Conservation (phyloP, 345 rosid species). For the Arabidopsis thaliana region DNA sequence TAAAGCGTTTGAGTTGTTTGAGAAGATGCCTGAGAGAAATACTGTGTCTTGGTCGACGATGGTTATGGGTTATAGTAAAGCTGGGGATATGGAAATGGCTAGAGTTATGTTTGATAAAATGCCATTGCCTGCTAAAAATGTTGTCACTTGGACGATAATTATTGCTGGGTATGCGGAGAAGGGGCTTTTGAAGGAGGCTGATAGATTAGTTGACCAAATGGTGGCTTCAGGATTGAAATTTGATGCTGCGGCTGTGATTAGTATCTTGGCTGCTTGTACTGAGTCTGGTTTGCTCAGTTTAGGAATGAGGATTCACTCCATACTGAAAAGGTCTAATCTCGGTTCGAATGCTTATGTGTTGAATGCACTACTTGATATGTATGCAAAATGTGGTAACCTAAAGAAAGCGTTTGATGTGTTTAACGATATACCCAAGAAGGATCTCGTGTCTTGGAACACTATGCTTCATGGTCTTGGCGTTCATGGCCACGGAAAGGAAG, state of each 20-base stretch:
- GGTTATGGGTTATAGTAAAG: constrained; percentile 73
- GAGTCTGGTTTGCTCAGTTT: constrained; percentile 79
- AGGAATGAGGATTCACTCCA: constrained; percentile 67
- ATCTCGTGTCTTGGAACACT: constrained; percentile 84
- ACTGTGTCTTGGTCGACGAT: constrained; percentile 91
- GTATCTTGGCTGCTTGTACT: constrained; percentile 82
- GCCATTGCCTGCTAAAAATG: constrained; percentile 61
- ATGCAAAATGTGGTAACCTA: constrained; percentile 74
- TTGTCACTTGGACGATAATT: constrained; percentile 87
- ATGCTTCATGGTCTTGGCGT: constrained; percentile 84
- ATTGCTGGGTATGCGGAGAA: constrained; percentile 82
- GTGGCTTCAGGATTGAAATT: constrained; percentile 56
- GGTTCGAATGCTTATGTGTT: constrained; percentile 54
- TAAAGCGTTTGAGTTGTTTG: constrained; percentile 68
- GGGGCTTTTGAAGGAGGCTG: constrained; percentile 70
- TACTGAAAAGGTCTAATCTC: constrained; percentile 53
- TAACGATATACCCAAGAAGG: constrained; percentile 59
- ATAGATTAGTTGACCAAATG: constrained; percentile 61
- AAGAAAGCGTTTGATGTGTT: constrained; percentile 68
- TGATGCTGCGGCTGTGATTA: constrained; percentile 69
- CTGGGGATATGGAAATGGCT: constrained; percentile 89
- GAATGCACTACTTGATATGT: constrained; percentile 88
- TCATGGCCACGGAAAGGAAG: constrained; percentile 77
- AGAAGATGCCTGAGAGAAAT: constrained; percentile 75
- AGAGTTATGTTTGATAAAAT: constrained; percentile 75